phyloP scores from a whole-genome alignment of 495 filamentous ascomycete genomes.

The Xylaria acuta region DNA sequence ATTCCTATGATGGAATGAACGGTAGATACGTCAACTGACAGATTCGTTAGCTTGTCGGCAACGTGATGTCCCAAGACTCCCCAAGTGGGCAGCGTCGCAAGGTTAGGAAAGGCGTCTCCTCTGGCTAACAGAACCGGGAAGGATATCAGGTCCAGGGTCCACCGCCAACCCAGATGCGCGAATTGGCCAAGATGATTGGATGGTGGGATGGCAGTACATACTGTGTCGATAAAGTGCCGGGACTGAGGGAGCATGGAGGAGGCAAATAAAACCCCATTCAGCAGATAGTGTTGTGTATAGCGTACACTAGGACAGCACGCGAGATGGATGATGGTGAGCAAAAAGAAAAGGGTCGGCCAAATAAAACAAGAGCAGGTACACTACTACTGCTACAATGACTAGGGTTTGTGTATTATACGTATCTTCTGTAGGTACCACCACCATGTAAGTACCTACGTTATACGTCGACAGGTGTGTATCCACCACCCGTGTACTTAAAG shows the following conservation, averaged over 20 bases:
- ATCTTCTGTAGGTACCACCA: background rate
- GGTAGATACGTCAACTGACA: conserved; percentile 30
- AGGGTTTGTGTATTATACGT: background rate
- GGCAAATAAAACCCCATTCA: conserved; percentile 7
- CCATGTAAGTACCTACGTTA: background rate
- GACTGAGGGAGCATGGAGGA: conserved; percentile 11
- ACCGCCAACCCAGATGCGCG: conserved; percentile 18
- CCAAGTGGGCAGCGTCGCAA: conserved; percentile 20
- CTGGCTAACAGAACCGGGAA: conserved; percentile 13
- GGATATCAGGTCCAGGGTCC: conserved; percentile 24
- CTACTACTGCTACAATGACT: background rate
- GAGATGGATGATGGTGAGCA: conserved; percentile 17
- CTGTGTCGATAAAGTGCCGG: conserved; percentile 22
- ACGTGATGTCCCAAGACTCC: conserved; percentile 21
- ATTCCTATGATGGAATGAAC: conserved; percentile 26
- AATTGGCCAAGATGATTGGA: conserved; percentile 20
- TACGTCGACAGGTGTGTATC: background rate
- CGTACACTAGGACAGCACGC: conserved; percentile 14
- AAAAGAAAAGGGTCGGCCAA: conserved; percentile 26
- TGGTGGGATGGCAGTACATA: conserved; percentile 13
- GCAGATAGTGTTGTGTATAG: conserved; percentile 7
- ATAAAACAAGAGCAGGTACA: background rate
- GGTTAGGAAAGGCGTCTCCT: conserved; percentile 25
- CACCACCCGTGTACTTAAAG: conserved; percentile 1
- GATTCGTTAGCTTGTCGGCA: conserved; percentile 22